These are phyloP conservation scores for Nevesoporus exiguus DNA, from an alignment of 768 basidiomycete species.

Conservation along the genomic window DNA sequence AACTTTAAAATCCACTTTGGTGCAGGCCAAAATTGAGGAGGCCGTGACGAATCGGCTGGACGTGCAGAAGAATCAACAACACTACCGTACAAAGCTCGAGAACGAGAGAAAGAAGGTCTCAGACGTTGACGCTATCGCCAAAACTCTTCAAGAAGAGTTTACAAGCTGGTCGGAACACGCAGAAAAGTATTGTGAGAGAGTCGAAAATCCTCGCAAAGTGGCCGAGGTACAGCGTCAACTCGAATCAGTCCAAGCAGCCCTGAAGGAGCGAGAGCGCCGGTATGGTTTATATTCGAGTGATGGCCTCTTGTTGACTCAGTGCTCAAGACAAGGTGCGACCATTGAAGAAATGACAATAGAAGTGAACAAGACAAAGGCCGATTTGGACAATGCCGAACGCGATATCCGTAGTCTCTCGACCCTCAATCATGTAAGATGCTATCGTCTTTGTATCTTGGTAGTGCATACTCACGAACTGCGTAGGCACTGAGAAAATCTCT, in stretches of 20 bases:
- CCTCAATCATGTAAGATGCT: slow-evolving; percentile 59
- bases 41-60: slow-evolving; percentile 48
- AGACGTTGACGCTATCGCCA: slow-evolving; percentile 42
- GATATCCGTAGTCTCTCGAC: slow-evolving; percentile 61
- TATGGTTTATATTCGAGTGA: slow-evolving; percentile 27
- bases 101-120: slow-evolving; percentile 46
- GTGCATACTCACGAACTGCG: slow-evolving; percentile 8
- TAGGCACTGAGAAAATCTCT: slow-evolving; percentile 71
- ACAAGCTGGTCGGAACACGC: slow-evolving; percentile 66
- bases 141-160: slow-evolving; percentile 60
- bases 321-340: slow-evolving; percentile 63
- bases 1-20: neutral
- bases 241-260: slow-evolving; percentile 57
- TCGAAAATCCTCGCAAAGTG: slow-evolving; percentile 55
- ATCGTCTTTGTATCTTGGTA: neutral
- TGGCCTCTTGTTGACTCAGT: slow-evolving; percentile 1
- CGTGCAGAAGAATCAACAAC: slow-evolving; percentile 45
- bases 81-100: slow-evolving; percentile 52
- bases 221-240: slow-evolving; percentile 58
- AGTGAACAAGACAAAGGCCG: slow-evolving; percentile 60
- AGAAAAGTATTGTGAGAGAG: slow-evolving; percentile 53
- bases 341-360: slow-evolving; percentile 75
- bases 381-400: slow-evolving; percentile 54
- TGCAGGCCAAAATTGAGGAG: slow-evolving; percentile 47
- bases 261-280: slow-evolving; percentile 66